Conservation (phyloP, 352 stramenopile genomes). For the Phytophthora tentaculata region DNA sequence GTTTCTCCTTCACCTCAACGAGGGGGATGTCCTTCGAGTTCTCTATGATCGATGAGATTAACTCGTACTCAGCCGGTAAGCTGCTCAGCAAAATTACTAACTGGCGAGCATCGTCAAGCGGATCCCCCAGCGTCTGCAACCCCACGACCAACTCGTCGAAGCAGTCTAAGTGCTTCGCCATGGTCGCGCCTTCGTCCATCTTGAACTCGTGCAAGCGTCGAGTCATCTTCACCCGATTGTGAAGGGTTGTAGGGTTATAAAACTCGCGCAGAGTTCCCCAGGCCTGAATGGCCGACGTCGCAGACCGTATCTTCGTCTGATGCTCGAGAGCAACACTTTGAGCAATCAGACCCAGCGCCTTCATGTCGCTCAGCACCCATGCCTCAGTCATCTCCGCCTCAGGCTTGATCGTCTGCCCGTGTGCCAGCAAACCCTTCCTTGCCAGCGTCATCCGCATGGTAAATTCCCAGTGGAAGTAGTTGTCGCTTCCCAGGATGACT, state of each 20-base stretch:
- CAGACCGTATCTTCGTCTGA: neutral
- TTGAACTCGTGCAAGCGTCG: neutral
- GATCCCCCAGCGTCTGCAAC: neutral
- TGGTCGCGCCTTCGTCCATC: neutral
- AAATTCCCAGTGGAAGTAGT: too few species aligned
- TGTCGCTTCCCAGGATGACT: too few species aligned
- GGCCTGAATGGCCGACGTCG: neutral
- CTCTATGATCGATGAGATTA: neutral
- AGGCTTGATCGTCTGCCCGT: too few species aligned
- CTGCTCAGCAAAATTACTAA: neutral
- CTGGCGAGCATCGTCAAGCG: neutral
- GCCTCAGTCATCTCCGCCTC: too few species aligned
- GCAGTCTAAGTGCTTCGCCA: too few species aligned
- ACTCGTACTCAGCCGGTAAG: neutral
- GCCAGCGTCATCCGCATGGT: too few species aligned
- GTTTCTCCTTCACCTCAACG: neutral
- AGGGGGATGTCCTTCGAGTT: neutral
- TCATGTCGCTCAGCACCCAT: too few species aligned
- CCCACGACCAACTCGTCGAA: neutral
- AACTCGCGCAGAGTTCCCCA: neutral
- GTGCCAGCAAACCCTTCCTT: too few species aligned
- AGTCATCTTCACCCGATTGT: neutral
- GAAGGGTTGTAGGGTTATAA: neutral
- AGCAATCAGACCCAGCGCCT: too few species aligned
- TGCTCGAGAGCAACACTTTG: too few species aligned